Evolutionary conservation across 2,329 filamentous ascomycete genomes (phyloP).

Genomic region (Botrytis paeoniae): DNA sequence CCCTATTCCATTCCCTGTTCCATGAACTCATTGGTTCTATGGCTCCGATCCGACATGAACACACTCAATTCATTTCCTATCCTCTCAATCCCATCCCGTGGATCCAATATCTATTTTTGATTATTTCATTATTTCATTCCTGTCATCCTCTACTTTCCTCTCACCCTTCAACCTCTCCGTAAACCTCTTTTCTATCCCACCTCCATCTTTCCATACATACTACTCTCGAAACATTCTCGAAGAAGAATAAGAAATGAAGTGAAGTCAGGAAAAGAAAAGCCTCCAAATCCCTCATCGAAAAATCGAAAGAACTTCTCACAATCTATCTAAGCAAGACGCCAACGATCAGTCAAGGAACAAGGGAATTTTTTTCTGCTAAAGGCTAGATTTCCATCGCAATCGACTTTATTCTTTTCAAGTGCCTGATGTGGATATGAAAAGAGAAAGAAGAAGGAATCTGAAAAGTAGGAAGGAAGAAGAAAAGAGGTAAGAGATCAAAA

Average conservation of each 20-base stretch:
- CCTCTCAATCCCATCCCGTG: neutral
- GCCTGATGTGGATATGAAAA: neutral
- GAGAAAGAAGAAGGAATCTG: neutral
- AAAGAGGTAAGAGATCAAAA: neutral
- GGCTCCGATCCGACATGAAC: neutral
- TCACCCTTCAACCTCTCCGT: neutral
- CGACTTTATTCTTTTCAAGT: neutral
- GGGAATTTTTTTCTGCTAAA: neutral
- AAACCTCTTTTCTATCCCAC: too few relatives aligned
- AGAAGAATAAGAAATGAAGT: constrained; percentile 1
- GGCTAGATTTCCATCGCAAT: neutral
- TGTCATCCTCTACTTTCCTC: neutral
- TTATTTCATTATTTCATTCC: neutral
- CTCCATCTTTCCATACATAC: too few relatives aligned
- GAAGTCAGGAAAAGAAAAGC: neutral
- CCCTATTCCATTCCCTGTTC: neutral
- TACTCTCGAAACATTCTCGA: neutral
- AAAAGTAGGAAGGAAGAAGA: neutral
- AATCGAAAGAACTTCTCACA: constrained; percentile 17
- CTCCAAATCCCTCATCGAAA: neutral
- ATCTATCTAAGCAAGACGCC: constrained; percentile 20
- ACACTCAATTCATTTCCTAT: neutral
- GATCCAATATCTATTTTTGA: constrained; percentile 12
- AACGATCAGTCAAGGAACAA: constrained; percentile 18
- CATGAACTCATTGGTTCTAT: neutral